Conservation (phyloP, 139 green algal genomes). For the Tetradesmus obliquus region DNA sequence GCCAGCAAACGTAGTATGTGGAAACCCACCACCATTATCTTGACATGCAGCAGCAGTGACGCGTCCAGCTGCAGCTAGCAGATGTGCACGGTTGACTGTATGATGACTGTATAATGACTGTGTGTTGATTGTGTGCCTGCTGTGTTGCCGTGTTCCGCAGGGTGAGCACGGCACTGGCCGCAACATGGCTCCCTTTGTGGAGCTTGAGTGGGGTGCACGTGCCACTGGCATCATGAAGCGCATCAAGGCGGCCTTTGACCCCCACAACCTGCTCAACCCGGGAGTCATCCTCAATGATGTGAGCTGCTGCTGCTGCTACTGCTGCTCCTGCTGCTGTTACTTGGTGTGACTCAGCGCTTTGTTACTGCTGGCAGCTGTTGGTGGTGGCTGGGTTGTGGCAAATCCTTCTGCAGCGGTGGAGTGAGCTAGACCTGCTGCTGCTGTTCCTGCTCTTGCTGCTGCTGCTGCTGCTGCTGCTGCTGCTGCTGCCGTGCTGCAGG, state of each 20-base stretch:
- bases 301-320: background rate
- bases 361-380: no score
- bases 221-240: conserved; percentile 96
- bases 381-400: no score
- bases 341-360: no score
- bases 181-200: conserved; percentile 97
- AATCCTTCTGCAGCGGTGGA: no score
- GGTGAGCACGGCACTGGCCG: conserved; percentile 94
- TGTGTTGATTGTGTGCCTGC: background rate
- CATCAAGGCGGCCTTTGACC: conserved; percentile 96
- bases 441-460: background rate
- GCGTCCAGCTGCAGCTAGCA: no score
- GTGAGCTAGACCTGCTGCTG: no score
- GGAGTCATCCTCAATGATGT: conserved; percentile 66
- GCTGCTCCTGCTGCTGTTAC: background rate
- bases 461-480: background rate
- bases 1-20: no score
- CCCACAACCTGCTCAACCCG: conserved; percentile 92
- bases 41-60: background rate
- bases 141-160: background rate
- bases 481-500: conserved; percentile 60
- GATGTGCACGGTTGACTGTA: no score
- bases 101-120: background rate
- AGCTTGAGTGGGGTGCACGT: conserved; percentile 96
- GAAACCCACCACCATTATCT: no score